phyloP scores from a whole-genome alignment of 1,284 basidiomycete genomes.

The Cryptococcus maquisensis region DNA sequence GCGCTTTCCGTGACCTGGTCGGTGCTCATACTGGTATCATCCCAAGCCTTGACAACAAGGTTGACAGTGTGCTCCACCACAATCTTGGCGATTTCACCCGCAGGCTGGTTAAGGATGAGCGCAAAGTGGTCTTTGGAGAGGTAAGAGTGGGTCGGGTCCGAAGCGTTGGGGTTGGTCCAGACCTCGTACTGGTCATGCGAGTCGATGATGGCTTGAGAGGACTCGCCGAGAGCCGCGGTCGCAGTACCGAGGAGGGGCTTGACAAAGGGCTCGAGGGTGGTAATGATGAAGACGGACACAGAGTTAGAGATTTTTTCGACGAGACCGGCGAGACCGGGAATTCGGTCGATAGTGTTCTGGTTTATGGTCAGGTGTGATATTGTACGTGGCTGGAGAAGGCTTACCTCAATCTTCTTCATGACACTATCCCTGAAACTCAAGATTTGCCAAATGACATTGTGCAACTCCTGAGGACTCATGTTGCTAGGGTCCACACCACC shows the following conservation, averaged over 20 bases:
- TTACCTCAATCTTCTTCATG: slow-evolving; percentile 75
- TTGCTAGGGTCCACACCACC: slow-evolving; percentile 64
- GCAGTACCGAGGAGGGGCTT: slow-evolving; percentile 76
- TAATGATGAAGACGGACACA: slow-evolving; percentile 76
- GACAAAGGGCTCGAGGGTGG: slow-evolving; percentile 64
- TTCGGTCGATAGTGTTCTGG: slow-evolving; percentile 63
- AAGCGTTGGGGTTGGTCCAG: slow-evolving; percentile 71
- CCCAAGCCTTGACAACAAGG: slow-evolving; percentile 75
- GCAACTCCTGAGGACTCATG: slow-evolving; percentile 84
- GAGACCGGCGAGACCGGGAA: slow-evolving; percentile 58
- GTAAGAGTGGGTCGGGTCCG: slow-evolving; percentile 70
- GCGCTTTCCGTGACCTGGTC: slow-evolving; percentile 63
- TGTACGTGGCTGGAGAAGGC: slow-evolving; percentile 1
- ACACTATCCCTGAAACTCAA: slow-evolving; percentile 77
- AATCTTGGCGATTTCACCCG: slow-evolving; percentile 66
- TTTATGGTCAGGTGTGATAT: background rate
- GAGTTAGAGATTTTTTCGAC: slow-evolving; percentile 79
- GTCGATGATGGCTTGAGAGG: slow-evolving; percentile 72
- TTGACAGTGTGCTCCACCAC: slow-evolving; percentile 56
- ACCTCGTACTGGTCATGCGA: slow-evolving; percentile 73
- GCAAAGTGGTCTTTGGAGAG: slow-evolving; percentile 47
- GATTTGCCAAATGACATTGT: slow-evolving; percentile 75
- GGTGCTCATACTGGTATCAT: slow-evolving; percentile 61
- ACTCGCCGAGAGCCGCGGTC: slow-evolving; percentile 58
- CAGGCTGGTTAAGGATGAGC: slow-evolving; percentile 56